Percentiles rank a stretch among this genome's conserved stretches.
These are phyloP conservation scores for Solanum sejunctum DNA, from an alignment of 257 asterid species.

Conservation along the genomic window DNA sequence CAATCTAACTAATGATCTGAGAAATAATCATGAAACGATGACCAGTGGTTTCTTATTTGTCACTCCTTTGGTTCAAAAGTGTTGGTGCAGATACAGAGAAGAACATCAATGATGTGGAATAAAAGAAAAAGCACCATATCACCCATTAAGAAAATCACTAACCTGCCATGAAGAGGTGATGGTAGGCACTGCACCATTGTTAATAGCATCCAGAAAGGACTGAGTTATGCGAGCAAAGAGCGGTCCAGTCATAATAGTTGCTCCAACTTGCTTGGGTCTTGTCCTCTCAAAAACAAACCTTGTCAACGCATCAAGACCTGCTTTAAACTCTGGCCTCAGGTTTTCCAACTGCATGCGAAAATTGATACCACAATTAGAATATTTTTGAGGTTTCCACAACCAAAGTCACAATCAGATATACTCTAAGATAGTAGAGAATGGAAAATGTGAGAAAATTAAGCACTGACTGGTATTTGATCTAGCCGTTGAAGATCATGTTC, in stretches of 20 bases:
- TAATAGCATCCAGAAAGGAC: conserved; percentile 90
- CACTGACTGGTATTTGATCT: conserved; percentile 67
- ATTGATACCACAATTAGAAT: neutral
- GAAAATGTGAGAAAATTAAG: neutral
- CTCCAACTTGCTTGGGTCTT: conserved; percentile 91
- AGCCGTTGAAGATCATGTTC: conserved; percentile 85
- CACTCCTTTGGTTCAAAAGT: neutral
- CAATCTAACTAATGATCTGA: neutral
- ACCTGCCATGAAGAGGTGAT: conserved; percentile 99
- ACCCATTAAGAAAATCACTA: neutral
- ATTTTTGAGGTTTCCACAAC: neutral
- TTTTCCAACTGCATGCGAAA: conserved; percentile 47
- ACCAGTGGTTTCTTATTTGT: neutral
- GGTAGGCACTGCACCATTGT: conserved; percentile 96
- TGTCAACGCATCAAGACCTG: conserved; percentile 86
- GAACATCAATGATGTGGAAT: neutral
- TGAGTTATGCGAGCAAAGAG: conserved; percentile 85
- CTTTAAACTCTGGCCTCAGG: conserved; percentile 77
- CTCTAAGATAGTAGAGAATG: neutral
- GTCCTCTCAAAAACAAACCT: conserved; percentile 92
- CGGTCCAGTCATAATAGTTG: conserved; percentile 93
- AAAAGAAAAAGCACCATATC: neutral
- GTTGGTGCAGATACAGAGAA: neutral
- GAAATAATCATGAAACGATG: neutral
- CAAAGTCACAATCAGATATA: neutral